These are phyloP conservation scores for Phaeolepiota aurea DNA, from an alignment of 768 basidiomycete genomes.

Conservation along the genomic window DNA sequence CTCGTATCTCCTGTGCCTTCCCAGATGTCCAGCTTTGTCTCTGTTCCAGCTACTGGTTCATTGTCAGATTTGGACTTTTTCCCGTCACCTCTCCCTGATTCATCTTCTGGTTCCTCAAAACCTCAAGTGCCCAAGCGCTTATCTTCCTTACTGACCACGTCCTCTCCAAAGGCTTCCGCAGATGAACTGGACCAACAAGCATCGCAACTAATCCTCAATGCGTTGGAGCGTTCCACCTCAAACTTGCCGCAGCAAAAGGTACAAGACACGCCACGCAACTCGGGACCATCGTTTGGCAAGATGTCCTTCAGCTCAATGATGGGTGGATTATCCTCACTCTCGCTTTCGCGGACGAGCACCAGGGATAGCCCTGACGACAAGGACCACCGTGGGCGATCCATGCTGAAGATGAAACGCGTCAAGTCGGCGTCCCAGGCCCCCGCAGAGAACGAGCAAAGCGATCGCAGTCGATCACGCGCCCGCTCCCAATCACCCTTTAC, in stretches of 20 bases:
- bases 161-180: constrained; percentile 15
- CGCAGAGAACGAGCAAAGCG: constrained; percentile 23
- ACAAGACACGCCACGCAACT: constrained; percentile 25
- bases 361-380: constrained; percentile 31
- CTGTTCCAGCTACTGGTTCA: constrained; percentile 5
- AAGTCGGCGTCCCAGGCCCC: constrained; percentile 45
- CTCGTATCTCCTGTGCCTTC: constrained; percentile 6
- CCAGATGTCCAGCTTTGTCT: constrained; percentile 9
- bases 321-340: constrained; percentile 57
- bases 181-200: constrained; percentile 41
- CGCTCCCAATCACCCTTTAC: constrained; percentile 79
- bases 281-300: constrained; percentile 46
- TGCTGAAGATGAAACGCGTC: constrained; percentile 32
- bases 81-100: not conserved
- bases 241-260: constrained; percentile 19
- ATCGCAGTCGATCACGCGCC: constrained; percentile 49
- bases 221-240: constrained; percentile 38
- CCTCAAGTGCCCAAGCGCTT: constrained; percentile 14
- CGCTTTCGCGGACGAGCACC: constrained; percentile 48
- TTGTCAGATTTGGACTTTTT: not conserved
- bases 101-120: not conserved
- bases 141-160: constrained; percentile 21
- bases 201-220: constrained; percentile 35
- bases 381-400: constrained; percentile 49
- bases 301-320: constrained; percentile 66